These are phyloP conservation scores for Brettanomyces custersianus DNA, from an alignment of 805 yeast species.

Conservation along the genomic window DNA sequence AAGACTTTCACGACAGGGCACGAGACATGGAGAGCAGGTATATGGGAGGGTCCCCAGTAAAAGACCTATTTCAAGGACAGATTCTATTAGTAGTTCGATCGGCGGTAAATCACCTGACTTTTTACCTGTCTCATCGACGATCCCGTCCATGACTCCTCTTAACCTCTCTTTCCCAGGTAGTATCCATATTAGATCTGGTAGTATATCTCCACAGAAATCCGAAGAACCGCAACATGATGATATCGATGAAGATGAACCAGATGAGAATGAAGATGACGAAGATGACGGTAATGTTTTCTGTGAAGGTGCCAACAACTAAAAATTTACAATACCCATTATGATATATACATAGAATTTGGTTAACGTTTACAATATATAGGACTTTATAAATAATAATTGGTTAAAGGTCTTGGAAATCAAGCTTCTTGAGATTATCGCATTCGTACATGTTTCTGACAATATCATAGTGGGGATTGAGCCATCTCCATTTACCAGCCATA, in stretches of 20 bases:
- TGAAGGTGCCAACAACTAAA: conserved; percentile 5
- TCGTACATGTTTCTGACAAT: not conserved
- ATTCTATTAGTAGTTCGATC: conserved; percentile 10
- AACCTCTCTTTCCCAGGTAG: conserved; percentile 19
- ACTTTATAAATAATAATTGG: not conserved
- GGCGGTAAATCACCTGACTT: conserved; percentile 27
- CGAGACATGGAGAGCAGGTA: not conserved
- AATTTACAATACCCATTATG: no score
- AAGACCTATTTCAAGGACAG: not conserved
- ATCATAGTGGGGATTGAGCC: not conserved
- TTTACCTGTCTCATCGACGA: conserved; percentile 24
- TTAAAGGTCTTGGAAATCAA: no score
- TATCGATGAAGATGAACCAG: not conserved
- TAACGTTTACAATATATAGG: not conserved
- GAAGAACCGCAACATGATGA: not conserved
- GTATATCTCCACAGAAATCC: conserved; percentile 5
- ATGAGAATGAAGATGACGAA: conserved; percentile 7
- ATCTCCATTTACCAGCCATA: not conserved
- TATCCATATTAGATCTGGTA: conserved; percentile 7
- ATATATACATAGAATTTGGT: no score
- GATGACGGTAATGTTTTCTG: no score
- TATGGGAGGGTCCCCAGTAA: not conserved
- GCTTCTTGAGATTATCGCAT: not conserved
- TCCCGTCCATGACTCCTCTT: conserved; percentile 31
- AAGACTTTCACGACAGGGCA: not conserved